Evolutionary conservation across 139 green algal species (phyloP), one percentile per base, ranked within the genome.

Genomic region (Penium margaritaceum): DNA sequence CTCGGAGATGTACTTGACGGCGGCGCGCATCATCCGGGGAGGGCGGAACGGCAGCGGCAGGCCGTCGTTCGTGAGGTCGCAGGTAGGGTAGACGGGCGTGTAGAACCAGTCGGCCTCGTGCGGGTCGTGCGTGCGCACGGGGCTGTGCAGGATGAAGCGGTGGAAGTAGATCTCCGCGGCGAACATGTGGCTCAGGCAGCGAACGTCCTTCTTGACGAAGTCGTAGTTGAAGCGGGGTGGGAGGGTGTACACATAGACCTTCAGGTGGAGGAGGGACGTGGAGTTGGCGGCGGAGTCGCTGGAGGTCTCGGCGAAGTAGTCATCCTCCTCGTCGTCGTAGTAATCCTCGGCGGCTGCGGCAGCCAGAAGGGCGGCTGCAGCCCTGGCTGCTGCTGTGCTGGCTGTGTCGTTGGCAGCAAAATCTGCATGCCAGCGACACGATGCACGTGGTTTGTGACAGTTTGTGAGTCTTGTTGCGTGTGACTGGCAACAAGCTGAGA

Each of bases 71-170:
- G 68, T 76, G 21, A 76, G 57, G 24, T 76, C 68, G 51, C 68
- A 76, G 19, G 68, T 76, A n/a, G 68, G 70, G 38, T 76, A 76
- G 21, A 76, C 68, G 27, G 68, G 68, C 27, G 60, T 37, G 39
- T 70, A 76, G 68, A 76, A 76, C 68, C 68, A 76, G 47, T 76
- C 68, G 15, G 68, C 68, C 27, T 67, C 68, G 37, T 44, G 24
- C 27, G 68, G 68, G 39, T 76, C 32, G 24, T 46, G 36, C 15
- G 68, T 76, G 19, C 68, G 46, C 24, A 67, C 51, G 36, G 55
- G 27, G 57, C 68, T 76, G 68, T 36, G 47, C 57, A 76, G 30
- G 19, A 76, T 44, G 27, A 47, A 38, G 27, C 24, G 17, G 51
- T 76, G 68, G 36, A 76, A 68, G 15, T 70, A 27, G 9, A 76